Evolutionary conservation across 345 rosid species (phyloP), one percentile per base, ranked within the genome.

Genomic region (Eucalyptus regnans): DNA sequence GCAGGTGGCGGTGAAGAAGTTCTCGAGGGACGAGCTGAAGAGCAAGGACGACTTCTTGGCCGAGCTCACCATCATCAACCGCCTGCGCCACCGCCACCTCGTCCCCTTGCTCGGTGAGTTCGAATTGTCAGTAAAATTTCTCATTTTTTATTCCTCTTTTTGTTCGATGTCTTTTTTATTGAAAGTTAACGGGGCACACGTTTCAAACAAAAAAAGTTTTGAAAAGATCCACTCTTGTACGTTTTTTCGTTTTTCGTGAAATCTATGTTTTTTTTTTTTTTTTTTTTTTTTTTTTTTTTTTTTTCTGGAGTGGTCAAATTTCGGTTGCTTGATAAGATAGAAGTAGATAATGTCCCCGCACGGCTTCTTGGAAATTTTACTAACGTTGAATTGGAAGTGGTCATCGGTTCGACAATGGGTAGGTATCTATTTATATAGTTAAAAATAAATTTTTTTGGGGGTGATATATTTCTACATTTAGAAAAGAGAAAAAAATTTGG

Each of bases 41-140:
- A 91, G 96, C 12, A 92, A 90, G 91, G 95, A 92, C 54, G 94
- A 94, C 89, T 95, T 95, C 90, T 86, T 95, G 89, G 89, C 94
- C 43, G 96, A 94, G 68, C 94, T 95, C 31, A 91, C 97, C 29
- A 94, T 94, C 91, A 94, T 95, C 85, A 94, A 94, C 90, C 93
- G 94, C 5, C 92, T 94, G 68, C 94, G 95, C 86, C 96, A 94
- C 86, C 93, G 93, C 64, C 94, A 94, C 90, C 95, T 95, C 31
- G 96, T 94, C 87, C 92, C 88, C 6, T 86, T 94, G 79, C 89
- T 93, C 23, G 96, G 97, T 94, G 86, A 88, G 54, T 80, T 54
- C 71, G 50, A 37, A 88, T 25, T 64, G 14, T 10, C 84, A 86
- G 46, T 44, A 15, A 51, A 51, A 23, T 22, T 15, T 20, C 4